Evolutionary conservation across 345 rosid genomes (phyloP).

Genomic region (Luvunga scandens): DNA sequence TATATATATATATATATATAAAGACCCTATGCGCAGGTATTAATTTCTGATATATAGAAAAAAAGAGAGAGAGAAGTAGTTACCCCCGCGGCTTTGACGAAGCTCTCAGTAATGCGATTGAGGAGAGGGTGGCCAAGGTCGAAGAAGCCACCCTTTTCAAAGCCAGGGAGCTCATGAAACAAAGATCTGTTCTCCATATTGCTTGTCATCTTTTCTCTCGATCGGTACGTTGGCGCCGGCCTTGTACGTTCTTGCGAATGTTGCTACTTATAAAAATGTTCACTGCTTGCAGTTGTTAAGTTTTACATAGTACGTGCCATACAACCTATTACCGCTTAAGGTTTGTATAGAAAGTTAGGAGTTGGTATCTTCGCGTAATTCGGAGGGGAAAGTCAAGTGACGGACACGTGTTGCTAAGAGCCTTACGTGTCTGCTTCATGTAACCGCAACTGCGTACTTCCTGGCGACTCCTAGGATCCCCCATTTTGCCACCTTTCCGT

Average conservation of each 20-base stretch:
- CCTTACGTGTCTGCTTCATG: constrained; percentile 25
- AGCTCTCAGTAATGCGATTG: constrained; percentile 83
- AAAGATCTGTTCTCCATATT: constrained; percentile 39
- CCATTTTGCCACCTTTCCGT: constrained; percentile 6
- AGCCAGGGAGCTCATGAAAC: constrained; percentile 50
- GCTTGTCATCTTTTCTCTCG: constrained; percentile 13
- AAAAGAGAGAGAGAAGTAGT: neutral
- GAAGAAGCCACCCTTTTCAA: constrained; percentile 60
- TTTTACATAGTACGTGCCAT: too few relatives aligned
- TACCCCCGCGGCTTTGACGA: constrained; percentile 90
- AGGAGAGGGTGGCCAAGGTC: constrained; percentile 97
- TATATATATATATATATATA: too few relatives aligned
- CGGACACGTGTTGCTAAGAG: constrained; percentile 28
- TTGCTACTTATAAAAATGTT: too few relatives aligned
- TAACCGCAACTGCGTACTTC: constrained; percentile 19
- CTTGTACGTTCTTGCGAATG: too few relatives aligned
- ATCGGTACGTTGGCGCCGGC: neutral
- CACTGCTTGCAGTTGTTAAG: too few relatives aligned
- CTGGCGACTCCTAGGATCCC: constrained; percentile 22
- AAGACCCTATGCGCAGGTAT: too few relatives aligned
- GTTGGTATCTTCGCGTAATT: neutral
- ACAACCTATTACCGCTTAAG: neutral
- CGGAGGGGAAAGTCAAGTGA: constrained; percentile 3
- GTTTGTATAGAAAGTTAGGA: neutral
- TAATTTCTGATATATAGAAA: too few relatives aligned